Percentiles rank a stretch among this genome's conserved stretches.
Conservation (phyloP, 2,329 filamentous ascomycete genomes). For the Camptophora hylomeconis region DNA sequence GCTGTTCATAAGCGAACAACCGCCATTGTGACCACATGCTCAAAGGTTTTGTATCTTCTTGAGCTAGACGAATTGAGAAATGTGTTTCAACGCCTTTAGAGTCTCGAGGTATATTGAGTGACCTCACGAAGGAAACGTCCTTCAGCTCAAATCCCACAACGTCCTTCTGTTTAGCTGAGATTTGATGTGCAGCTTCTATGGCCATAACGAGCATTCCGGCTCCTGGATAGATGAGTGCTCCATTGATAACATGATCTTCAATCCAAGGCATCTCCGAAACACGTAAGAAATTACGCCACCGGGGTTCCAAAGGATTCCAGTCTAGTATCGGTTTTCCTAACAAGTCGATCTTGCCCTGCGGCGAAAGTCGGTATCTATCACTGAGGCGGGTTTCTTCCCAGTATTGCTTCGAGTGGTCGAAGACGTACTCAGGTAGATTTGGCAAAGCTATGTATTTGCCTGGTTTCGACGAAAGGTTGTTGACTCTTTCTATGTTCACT, state of each 20-base stretch:
- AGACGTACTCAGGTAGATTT: not conserved
- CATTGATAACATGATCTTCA: slow-evolving; percentile 18
- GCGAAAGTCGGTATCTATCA: slow-evolving; percentile 28
- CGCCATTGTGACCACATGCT: slow-evolving; percentile 20
- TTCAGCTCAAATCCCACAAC: slow-evolving; percentile 7
- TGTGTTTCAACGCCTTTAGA: slow-evolving; percentile 15
- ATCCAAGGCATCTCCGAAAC: slow-evolving; percentile 32
- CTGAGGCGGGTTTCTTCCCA: slow-evolving; percentile 33
- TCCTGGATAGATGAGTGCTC: slow-evolving; percentile 18
- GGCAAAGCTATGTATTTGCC: too few relatives aligned
- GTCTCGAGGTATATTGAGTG: slow-evolving; percentile 6
- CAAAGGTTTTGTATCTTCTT: slow-evolving; percentile 11
- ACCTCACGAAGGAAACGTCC: slow-evolving; percentile 8
- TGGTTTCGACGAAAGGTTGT: not conserved
- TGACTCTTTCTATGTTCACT: not conserved
- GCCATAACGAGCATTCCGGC: slow-evolving; percentile 21
- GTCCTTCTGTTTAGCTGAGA: slow-evolving; percentile 1
- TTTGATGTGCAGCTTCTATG: slow-evolving; percentile 17
- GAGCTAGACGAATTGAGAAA: slow-evolving; percentile 16
- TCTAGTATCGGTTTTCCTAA: slow-evolving; percentile 12
- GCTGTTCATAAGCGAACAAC: slow-evolving; percentile 20
- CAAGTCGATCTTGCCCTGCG: slow-evolving; percentile 6
- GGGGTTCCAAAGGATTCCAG: slow-evolving; percentile 15
- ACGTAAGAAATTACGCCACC: slow-evolving; percentile 35
- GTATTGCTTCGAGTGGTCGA: slow-evolving; percentile 18